phyloP scores from a whole-genome alignment of 2,329 filamentous ascomycete species.

The Microdochium bolleyi region DNA sequence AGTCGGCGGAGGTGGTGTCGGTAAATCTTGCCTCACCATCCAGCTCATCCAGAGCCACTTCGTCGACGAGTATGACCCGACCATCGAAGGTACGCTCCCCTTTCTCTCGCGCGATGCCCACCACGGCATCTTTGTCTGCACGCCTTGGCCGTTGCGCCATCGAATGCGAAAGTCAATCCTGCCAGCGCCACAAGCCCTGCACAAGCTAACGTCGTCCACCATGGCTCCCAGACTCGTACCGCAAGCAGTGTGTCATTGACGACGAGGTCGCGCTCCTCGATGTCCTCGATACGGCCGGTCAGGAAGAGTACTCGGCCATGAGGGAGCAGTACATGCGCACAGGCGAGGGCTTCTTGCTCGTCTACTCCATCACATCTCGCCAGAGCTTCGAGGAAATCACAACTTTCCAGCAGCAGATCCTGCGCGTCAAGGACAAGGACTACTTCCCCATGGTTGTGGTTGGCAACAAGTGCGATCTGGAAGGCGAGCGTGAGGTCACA shows the following conservation, averaged over 20 bases:
- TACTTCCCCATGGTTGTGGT: slow-evolving; percentile 99
- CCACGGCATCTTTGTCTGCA: neutral
- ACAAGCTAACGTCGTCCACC: slow-evolving; percentile 2
- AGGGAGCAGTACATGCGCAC: slow-evolving; percentile 99
- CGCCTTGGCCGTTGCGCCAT: too few species aligned
- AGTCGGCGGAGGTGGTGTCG: slow-evolving; percentile 94
- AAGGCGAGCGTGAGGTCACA: slow-evolving; percentile 82
- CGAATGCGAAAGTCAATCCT: too few species aligned
- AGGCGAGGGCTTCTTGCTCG: slow-evolving; percentile 92
- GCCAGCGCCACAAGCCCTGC: neutral
- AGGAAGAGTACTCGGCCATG: slow-evolving; percentile 99
- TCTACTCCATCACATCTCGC: slow-evolving; percentile 96
- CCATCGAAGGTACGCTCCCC: slow-evolving; percentile 75
- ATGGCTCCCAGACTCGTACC: slow-evolving; percentile 74
- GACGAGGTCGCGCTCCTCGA: slow-evolving; percentile 96
- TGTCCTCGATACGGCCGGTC: slow-evolving; percentile 94
- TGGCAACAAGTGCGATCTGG: slow-evolving; percentile 98
- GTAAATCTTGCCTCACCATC: slow-evolving; percentile 98
- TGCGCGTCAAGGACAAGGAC: slow-evolving; percentile 98
- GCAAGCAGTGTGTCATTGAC: slow-evolving; percentile 99
- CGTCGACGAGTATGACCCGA: slow-evolving; percentile 98
- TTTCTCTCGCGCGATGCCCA: neutral
- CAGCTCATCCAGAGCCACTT: slow-evolving; percentile 95
- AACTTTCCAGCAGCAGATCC: slow-evolving; percentile 97
- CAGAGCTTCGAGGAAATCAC: slow-evolving; percentile 98